Evolutionary conservation across 2,329 filamentous ascomycete genomes (phyloP).

Genomic region (Neonectria magnoliae): DNA sequence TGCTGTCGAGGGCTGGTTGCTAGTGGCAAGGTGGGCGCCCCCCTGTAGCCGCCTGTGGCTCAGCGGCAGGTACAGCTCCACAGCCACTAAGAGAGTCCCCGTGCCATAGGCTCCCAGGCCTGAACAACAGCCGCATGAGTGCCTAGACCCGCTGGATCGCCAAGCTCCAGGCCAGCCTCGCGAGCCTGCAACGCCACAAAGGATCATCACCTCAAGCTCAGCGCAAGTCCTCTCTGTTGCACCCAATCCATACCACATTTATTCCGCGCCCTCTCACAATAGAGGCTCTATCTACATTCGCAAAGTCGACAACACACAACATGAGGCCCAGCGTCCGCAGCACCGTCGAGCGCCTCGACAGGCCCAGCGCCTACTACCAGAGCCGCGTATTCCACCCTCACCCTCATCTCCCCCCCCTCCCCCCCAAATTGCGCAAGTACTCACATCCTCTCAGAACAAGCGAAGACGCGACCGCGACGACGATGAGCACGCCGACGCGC

Average conservation of each 20-base stretch:
- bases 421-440: not conserved
- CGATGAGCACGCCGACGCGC: constrained; percentile 55
- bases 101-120: not conserved
- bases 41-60: constrained; percentile 16
- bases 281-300: not conserved
- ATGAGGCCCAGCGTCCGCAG: constrained; percentile 64
- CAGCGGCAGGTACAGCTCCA: constrained; percentile 15
- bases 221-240: not conserved
- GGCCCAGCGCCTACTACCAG: constrained; percentile 92
- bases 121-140: constrained; percentile 10
- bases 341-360: constrained; percentile 92
- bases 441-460: constrained; percentile 68
- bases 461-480: constrained; percentile 72
- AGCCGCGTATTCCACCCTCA: constrained; percentile 70
- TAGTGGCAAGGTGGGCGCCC: constrained; percentile 2
- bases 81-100: constrained; percentile 1
- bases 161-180: constrained; percentile 24
- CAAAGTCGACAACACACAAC: not conserved
- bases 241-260: not conserved
- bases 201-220: not conserved
- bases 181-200: constrained; percentile 1
- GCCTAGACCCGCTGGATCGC: constrained; percentile 16
- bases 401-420: not conserved
- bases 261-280: not conserved
- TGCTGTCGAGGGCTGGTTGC: not conserved